Evolutionary conservation across 1,139 yeast genomes (phyloP), one percentile per base, ranked within the genome.

Genomic region (Pichia sp.): DNA sequence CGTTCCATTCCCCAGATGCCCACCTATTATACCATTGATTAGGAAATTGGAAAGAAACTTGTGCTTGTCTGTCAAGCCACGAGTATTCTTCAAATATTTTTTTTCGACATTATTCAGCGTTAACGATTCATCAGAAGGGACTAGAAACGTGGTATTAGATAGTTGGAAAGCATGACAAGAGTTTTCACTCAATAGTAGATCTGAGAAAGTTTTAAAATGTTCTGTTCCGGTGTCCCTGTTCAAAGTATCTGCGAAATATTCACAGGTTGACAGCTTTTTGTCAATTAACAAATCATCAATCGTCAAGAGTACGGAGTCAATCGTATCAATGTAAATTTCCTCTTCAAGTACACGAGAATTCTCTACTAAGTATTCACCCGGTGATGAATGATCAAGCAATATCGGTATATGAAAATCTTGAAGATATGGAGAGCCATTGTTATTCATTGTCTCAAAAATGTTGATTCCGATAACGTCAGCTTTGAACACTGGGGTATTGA

Each of bases 261-360:
- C 44, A 40, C 57, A 54, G 4, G 54, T 27, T 4, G 46, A 46
- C n/a, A 46, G 47, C 27, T 55, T 49, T 10, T 45, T 47, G 32
- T 58, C 53, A 4, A 41, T 47, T 4, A 85, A 56, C 5, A 81
- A 57, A 7, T 65, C 57, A 49, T 81, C 82, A 3, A 86, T 68
- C 0, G 87, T 92, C 50, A 86, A 95, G 6, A 90, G 79, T 29
- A 77, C 77, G 0, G 95, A 83, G 52, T 80, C 70, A 53, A 81
- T 85, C 44, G 81, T 77, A 38, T 76, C 74, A 2, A 95, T 92
- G 47, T 67, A 65, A 40, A 82, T 61, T 58, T 87, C 87, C 0
- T 72, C 61, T 33, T 82, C 87, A 3, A 85, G 75, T 3, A 87
- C 72, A 1, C 73, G 68, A 1, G 71, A 60, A 27, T 67, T 64